Evolutionary conservation across 2,329 filamentous ascomycete species (phyloP).

Genomic region (Colletotrichum trifolii): DNA sequence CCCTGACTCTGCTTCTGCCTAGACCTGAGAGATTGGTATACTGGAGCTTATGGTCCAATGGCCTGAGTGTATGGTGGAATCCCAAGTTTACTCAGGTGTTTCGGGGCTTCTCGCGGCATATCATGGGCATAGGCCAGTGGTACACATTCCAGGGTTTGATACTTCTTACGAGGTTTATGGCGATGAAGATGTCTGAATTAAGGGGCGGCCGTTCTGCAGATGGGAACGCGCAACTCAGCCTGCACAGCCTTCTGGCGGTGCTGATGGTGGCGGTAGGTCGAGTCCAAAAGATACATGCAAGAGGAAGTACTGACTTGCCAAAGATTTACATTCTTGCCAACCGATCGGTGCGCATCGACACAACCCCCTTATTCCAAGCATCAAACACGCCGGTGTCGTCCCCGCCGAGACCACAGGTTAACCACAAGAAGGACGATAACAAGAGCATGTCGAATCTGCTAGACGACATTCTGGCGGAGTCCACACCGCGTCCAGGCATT

Average conservation of each 20-base stretch:
- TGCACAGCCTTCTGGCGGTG: slow-evolving; percentile 65
- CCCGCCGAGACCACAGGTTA: slow-evolving; percentile 37
- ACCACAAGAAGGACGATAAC: slow-evolving; percentile 44
- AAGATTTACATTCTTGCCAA: slow-evolving; percentile 59
- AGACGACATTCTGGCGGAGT: slow-evolving; percentile 54
- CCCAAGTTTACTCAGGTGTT: slow-evolving; percentile 70
- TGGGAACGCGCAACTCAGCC: slow-evolving; percentile 56
- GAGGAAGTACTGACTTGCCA: slow-evolving; percentile 38
- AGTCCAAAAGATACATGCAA: not conserved
- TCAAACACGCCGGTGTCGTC: slow-evolving; percentile 39
- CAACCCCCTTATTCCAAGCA: slow-evolving; percentile 62
- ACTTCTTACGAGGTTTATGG: slow-evolving; percentile 64
- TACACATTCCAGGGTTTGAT: slow-evolving; percentile 73
- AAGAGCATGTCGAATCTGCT: slow-evolving; percentile 60
- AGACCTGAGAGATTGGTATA: slow-evolving; percentile 53
- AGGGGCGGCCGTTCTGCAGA: slow-evolving; percentile 51
- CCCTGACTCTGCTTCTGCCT: slow-evolving; percentile 48
- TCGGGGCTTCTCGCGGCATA: slow-evolving; percentile 68
- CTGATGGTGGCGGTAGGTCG: slow-evolving; percentile 65
- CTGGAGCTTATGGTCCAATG: slow-evolving; percentile 59
- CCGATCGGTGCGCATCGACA: slow-evolving; percentile 65
- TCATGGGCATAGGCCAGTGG: slow-evolving; percentile 72
- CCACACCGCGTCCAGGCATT: slow-evolving; percentile 29
- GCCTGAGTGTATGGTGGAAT: slow-evolving; percentile 75
- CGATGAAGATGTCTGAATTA: slow-evolving; percentile 55